These are phyloP conservation scores for Mangifera indica DNA, from an alignment of 345 rosid genomes.

Conservation along the genomic window DNA sequence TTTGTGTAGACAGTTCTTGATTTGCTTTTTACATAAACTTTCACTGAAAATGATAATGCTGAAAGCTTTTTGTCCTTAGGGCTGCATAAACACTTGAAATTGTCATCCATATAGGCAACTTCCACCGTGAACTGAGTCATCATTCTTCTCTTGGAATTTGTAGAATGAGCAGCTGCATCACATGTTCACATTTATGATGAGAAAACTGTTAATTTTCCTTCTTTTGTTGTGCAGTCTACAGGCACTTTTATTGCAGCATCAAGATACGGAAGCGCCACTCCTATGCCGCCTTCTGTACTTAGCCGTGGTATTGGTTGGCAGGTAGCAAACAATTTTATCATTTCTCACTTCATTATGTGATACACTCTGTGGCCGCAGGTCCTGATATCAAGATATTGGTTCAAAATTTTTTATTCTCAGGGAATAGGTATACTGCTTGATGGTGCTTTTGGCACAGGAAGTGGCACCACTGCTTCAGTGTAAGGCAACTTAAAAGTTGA, in stretches of 20 bases:
- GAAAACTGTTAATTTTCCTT: background rate
- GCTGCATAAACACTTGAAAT: background rate
- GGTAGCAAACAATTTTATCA: conserved; percentile 30
- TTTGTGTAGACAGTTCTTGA: conserved; percentile 1
- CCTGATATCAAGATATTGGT: background rate
- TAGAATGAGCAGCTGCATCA: background rate
- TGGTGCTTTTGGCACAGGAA: conserved; percentile 66
- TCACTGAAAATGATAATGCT: background rate
- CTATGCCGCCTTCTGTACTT: conserved; percentile 68
- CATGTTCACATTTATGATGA: background rate
- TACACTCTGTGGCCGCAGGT: background rate
- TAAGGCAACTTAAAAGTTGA: conserved; percentile 25
- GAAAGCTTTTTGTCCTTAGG: background rate
- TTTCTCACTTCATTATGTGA: background rate
- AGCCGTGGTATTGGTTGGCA: conserved; percentile 90
- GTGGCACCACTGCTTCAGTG: conserved; percentile 81
- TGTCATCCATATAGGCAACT: too few species aligned
- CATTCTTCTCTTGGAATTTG: conserved; percentile 2
- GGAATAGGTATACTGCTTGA: conserved; percentile 64
- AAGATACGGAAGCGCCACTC: conserved; percentile 83
- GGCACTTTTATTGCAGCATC: conserved; percentile 74
- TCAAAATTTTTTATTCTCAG: conserved; percentile 34
- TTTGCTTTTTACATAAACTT: background rate
- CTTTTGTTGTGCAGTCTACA: conserved; percentile 54
- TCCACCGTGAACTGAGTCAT: conserved; percentile 1